Percentiles rank a stretch among this genome's conserved stretches.
These are phyloP conservation scores for Sporothrix luriei DNA, from an alignment of 2,329 filamentous ascomycete species.

Conservation along the genomic window DNA sequence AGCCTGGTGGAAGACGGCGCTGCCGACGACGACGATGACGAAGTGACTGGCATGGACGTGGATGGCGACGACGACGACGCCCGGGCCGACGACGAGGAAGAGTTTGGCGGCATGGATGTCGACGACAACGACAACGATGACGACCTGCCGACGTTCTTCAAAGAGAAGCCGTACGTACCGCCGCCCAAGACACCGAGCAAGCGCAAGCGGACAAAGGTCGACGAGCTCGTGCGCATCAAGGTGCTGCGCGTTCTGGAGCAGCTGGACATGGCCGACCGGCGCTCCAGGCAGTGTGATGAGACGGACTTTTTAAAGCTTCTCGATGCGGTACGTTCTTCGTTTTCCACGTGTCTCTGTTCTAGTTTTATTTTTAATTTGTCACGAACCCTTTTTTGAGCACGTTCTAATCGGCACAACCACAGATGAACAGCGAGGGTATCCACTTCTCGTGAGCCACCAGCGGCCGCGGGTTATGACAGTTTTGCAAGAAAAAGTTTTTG, in stretches of 20 bases:
- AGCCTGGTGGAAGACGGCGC: slow-evolving; percentile 52
- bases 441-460: slow-evolving; percentile 7
- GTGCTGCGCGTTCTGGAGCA: slow-evolving; percentile 81
- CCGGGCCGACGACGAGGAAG: slow-evolving; percentile 55
- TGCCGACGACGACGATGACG: slow-evolving; percentile 49
- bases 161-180: slow-evolving; percentile 54
- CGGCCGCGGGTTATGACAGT: background rate
- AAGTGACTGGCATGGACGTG: slow-evolving; percentile 52
- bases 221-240: slow-evolving; percentile 81
- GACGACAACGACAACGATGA: slow-evolving; percentile 60
- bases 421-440: slow-evolving; percentile 33
- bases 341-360: background rate
- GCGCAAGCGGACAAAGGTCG: slow-evolving; percentile 77
- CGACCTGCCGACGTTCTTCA: slow-evolving; percentile 82
- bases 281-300: slow-evolving; percentile 85
- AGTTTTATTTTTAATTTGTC: background rate
- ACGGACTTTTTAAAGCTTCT: slow-evolving; percentile 85
- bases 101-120: slow-evolving; percentile 65
- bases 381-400: background rate
- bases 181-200: slow-evolving; percentile 64
- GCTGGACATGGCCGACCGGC: slow-evolving; percentile 77
- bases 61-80: slow-evolving; percentile 55
- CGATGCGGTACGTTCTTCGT: slow-evolving; percentile 50
- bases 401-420: slow-evolving; percentile 3
- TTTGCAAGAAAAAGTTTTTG: background rate